Evolutionary conservation across 1,139 yeast species (phyloP).

Genomic region (Suhomyces guaymorum): DNA sequence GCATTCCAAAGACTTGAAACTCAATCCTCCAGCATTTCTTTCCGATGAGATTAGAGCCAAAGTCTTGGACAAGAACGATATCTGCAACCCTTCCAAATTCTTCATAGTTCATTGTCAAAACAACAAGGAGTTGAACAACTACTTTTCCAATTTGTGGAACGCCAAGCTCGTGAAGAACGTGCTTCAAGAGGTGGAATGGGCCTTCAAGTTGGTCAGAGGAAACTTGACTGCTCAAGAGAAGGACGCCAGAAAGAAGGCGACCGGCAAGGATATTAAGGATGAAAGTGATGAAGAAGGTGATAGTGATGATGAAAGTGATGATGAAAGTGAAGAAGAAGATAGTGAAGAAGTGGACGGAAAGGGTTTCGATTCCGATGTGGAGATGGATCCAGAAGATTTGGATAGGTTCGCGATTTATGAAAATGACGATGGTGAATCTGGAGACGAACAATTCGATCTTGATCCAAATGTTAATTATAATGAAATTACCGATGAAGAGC

Average conservation of each 20-base stretch:
- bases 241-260: conserved; percentile 28
- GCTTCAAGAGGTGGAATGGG: conserved; percentile 53
- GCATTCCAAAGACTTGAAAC: conserved; percentile 27
- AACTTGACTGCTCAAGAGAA: conserved; percentile 50
- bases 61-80: conserved; percentile 29
- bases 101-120: conserved; percentile 48
- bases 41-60: conserved; percentile 24
- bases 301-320: conserved; percentile 20
- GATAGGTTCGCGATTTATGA: conserved; percentile 50
- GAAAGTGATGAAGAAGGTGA: conserved; percentile 20
- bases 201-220: conserved; percentile 63
- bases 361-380: conserved; percentile 17
- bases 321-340: conserved; percentile 23
- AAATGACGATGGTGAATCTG: conserved; percentile 55
- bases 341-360: conserved; percentile 16
- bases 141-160: conserved; percentile 62
- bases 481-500: conserved; percentile 64
- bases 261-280: conserved; percentile 22
- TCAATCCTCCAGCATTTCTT: conserved; percentile 37
- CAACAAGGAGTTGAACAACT: conserved; percentile 41
- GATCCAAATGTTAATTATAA: conserved; percentile 54
- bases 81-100: conserved; percentile 49
- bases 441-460: conserved; percentile 35
- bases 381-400: conserved; percentile 27
- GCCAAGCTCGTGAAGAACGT: conserved; percentile 50